Evolutionary conservation across 2,329 filamentous ascomycete species (phyloP).

Genomic region (Ophiostoma sp.): DNA sequence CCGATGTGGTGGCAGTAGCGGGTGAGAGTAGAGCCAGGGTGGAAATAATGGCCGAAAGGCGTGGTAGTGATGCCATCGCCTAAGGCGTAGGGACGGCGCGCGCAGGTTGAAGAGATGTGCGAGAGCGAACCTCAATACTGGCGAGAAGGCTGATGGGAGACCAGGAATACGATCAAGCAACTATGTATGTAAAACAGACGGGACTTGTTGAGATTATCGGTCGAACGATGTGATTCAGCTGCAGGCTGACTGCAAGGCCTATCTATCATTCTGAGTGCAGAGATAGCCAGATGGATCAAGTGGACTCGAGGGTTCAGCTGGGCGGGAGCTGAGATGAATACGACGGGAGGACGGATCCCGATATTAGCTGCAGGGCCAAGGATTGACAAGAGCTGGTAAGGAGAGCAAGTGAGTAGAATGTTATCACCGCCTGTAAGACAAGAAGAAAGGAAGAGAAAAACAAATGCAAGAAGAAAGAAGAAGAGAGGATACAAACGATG

Average conservation of each 20-base stretch:
- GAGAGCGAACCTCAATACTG: background rate
- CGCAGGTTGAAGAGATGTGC: background rate
- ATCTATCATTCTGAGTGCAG: background rate
- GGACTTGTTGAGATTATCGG: background rate
- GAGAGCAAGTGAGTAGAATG: background rate
- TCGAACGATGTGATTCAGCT: background rate
- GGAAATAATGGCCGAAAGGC: background rate
- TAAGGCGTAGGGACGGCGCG: background rate
- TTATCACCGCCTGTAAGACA: background rate
- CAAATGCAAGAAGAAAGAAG: background rate
- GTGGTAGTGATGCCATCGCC: background rate
- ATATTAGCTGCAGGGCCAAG: slow-evolving; percentile 4
- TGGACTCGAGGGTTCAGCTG: background rate
- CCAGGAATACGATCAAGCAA: background rate
- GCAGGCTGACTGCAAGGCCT: background rate
- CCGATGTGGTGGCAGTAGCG: slow-evolving; percentile 36
- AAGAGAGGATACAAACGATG: too few relatives aligned
- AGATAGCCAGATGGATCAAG: background rate
- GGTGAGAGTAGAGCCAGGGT: slow-evolving; percentile 17
- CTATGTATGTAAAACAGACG: background rate
- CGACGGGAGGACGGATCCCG: background rate
- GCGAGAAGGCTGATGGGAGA: background rate
- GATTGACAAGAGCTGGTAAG: background rate
- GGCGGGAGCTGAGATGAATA: slow-evolving; percentile 3
- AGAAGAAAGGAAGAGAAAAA: background rate